phyloP scores from a whole-genome alignment of 1,284 basidiomycete species.

The Puccinia novopanici region DNA sequence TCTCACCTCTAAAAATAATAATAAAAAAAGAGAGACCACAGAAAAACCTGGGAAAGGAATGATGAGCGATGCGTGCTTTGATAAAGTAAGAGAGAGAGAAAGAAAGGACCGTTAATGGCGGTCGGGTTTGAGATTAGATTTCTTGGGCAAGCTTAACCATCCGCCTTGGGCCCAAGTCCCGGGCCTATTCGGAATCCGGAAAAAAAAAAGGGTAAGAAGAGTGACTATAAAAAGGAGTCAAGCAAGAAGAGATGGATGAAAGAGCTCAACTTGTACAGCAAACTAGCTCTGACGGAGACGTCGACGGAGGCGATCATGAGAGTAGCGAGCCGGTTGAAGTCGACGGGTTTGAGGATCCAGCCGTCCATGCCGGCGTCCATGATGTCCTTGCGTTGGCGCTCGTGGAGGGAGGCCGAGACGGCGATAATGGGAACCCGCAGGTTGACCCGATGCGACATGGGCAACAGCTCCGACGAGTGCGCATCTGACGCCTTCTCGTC shows the following conservation, averaged over 20 bases:
- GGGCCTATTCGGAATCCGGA: constrained; percentile 21
- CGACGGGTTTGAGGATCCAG: constrained; percentile 83
- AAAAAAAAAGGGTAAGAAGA: background rate
- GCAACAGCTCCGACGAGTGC: background rate
- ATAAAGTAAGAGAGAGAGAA: background rate
- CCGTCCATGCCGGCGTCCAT: constrained; percentile 72
- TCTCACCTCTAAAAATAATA: too few species aligned
- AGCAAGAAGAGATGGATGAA: background rate
- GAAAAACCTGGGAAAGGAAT: too few species aligned
- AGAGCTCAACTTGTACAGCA: constrained; percentile 55
- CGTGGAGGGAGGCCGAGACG: constrained; percentile 74
- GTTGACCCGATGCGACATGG: constrained; percentile 66
- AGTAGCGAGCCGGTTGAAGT: constrained; percentile 64
- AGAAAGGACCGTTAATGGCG: background rate
- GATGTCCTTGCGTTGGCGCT: constrained; percentile 67
- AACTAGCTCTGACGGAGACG: constrained; percentile 52
- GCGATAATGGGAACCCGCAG: constrained; percentile 77
- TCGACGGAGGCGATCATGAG: constrained; percentile 55
- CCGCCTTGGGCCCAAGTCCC: constrained; percentile 58
- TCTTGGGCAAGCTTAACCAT: constrained; percentile 55
- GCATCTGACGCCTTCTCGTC: background rate
- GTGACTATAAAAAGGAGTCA: too few species aligned
- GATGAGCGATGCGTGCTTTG: too few species aligned
- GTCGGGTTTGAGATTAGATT: background rate
- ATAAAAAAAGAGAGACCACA: too few species aligned